phyloP scores from a whole-genome alignment of 2,329 filamentous ascomycete genomes.

The Amesomyces nigricolor region DNA sequence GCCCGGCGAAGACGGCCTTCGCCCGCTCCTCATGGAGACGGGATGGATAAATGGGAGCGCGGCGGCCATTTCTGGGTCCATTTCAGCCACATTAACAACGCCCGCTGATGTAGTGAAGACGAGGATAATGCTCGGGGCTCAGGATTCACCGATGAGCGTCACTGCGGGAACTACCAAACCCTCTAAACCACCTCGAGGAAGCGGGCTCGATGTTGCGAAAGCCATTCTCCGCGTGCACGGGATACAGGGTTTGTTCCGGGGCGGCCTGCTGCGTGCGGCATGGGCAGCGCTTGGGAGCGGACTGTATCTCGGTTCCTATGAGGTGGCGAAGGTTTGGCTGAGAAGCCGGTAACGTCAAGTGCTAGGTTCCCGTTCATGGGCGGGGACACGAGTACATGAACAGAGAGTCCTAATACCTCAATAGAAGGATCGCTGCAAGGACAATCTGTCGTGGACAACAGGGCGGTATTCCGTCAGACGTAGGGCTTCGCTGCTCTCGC shows the following conservation, averaged over 20 bases:
- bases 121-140: slow-evolving; percentile 71
- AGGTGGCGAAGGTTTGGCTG: slow-evolving; percentile 66
- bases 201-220: slow-evolving; percentile 55
- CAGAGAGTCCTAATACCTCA: too few relatives aligned
- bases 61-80: slow-evolving; percentile 66
- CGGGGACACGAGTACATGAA: too few relatives aligned
- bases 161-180: slow-evolving; percentile 7
- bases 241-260: slow-evolving; percentile 68
- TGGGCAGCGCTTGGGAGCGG: slow-evolving; percentile 84
- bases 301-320: slow-evolving; percentile 81
- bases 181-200: slow-evolving; percentile 27
- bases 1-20: slow-evolving; percentile 6
- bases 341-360: slow-evolving; percentile 28
- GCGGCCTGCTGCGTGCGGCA: slow-evolving; percentile 63
- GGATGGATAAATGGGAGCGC: slow-evolving; percentile 66
- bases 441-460: too few relatives aligned
- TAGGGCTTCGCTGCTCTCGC: background rate
- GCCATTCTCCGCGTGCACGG: slow-evolving; percentile 64
- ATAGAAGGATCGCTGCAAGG: too few relatives aligned
- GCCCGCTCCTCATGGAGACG: slow-evolving; percentile 56
- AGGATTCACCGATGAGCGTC: background rate
- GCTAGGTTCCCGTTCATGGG: too few relatives aligned
- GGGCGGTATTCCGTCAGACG: too few relatives aligned
- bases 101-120: slow-evolving; percentile 89
- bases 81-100: slow-evolving; percentile 77